phyloP scores from a whole-genome alignment of 192 early-diverging fungal species.

The Coemansia sp. region DNA sequence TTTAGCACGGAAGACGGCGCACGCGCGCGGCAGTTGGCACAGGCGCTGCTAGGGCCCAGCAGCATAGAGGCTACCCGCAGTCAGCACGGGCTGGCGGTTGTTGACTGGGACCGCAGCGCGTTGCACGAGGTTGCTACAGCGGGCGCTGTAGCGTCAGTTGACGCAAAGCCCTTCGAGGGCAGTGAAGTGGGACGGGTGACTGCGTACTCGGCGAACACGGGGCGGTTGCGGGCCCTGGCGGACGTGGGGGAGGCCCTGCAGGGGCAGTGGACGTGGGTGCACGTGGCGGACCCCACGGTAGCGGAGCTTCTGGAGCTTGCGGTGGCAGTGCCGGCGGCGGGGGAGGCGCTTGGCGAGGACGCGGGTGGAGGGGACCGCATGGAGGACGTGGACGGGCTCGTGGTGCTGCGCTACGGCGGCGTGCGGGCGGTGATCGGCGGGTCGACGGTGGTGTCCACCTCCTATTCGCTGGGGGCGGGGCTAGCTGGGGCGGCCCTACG shows the following conservation, averaged over 20 bases:
- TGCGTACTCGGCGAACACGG: not conserved
- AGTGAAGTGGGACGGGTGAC: not conserved
- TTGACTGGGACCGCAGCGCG: slow-evolving; percentile 15
- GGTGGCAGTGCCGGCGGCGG: slow-evolving; percentile 31
- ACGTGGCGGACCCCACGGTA: slow-evolving; percentile 61
- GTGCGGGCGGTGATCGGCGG: slow-evolving; percentile 14
- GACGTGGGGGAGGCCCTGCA: not conserved
- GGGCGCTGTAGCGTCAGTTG: not conserved
- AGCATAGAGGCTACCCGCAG: not conserved
- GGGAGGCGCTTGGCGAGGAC: not conserved
- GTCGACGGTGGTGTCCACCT: not conserved
- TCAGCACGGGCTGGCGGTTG: not conserved
- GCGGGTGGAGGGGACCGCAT: slow-evolving; percentile 10
- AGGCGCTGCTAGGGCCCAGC: too few species aligned
- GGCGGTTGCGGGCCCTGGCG: too few species aligned
- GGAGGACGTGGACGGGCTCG: slow-evolving; percentile 3
- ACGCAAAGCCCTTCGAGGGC: not conserved
- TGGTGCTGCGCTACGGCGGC: slow-evolving; percentile 2
- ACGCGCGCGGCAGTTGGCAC: too few species aligned
- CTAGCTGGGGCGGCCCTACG: not conserved
- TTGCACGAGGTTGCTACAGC: slow-evolving; percentile 12
- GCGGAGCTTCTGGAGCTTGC: slow-evolving; percentile 60
- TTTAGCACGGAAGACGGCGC: too few species aligned
- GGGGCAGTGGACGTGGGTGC: slow-evolving; percentile 58
- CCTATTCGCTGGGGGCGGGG: slow-evolving; percentile 1